Evolutionary conservation across 805 yeast genomes (phyloP), one percentile per base, ranked within the genome.

Genomic region (Nematodospora valgi): DNA sequence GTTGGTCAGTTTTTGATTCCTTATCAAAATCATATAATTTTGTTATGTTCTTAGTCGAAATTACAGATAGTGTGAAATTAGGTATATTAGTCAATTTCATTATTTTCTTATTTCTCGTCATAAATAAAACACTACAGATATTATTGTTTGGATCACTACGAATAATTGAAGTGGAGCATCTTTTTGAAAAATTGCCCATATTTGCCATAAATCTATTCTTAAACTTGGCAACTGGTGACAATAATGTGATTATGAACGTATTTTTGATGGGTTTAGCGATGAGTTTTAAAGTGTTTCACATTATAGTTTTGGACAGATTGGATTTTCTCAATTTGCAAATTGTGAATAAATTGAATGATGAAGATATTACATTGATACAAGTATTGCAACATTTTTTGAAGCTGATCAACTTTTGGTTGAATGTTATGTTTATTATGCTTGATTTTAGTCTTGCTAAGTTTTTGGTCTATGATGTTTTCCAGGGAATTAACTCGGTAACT

Each of bases 91-190:
- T 62, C 38, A 62, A 62, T 39, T 48, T 46, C 21, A 35, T 59
- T 10, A 40, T 51, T 23, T 45, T 48, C 27, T 27, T 48, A 4
- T 49, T 53, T 29, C 32, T 55, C 10, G 41, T 50, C 8, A 20
- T 50, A 10, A 49, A 49, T n/a, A 74, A 76, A 43, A 27, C 69
- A 6, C 43, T 80, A 0, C 82, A 80, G 31, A 43, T 57, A 18
- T 2, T 79, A 0, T 47, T 86, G 23, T 87, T 88, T 62, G 96
- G 96, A 0, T 79, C 78, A 38, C 61, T 91, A 34, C 67, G 95
- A 38, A 59, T 78, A 11, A 70, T 84, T 22, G 98, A 91, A 54
- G 58, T 72, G 35, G 95, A 89, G 46, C 89, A 83, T 51, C 44
- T 67, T 26, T 44, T 58, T 4, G 72, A 65, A 27, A 51, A 42